A percentile compares a stretch with the other conserved stretches of the same genome.
These are phyloP conservation scores for Eucalyptus cloeziana DNA, from an alignment of 345 rosid species.

Conservation along the genomic window DNA sequence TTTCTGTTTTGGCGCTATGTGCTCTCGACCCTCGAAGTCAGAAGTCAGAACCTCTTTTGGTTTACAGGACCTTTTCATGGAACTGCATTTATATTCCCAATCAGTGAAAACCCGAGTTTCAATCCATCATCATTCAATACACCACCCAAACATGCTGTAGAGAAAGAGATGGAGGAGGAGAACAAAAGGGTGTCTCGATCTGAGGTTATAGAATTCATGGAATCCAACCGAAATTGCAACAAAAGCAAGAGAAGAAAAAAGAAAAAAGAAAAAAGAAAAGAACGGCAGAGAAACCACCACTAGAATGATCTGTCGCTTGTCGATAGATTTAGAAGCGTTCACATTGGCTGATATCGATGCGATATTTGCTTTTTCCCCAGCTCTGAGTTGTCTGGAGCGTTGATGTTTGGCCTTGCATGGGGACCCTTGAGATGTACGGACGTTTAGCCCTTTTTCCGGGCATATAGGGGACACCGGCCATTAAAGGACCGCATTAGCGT, in stretches of 20 bases:
- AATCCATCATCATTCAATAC: neutral
- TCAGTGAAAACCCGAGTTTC: neutral
- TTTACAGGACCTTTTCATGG: neutral
- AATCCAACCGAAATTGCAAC: neutral
- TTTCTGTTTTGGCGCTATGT: neutral
- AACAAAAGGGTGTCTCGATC: neutral
- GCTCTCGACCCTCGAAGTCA: neutral
- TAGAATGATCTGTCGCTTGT: neutral
- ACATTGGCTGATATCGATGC: neutral
- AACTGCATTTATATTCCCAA: neutral
- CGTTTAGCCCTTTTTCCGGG: neutral
- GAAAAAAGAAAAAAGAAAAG: neutral
- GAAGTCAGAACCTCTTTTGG: neutral
- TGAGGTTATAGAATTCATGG: neutral
- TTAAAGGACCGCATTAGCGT: neutral
- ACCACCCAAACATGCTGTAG: neutral
- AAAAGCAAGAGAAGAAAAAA: neutral
- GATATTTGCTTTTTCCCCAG: neutral
- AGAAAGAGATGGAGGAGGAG: neutral
- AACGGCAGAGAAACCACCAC: neutral
- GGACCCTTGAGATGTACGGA: neutral
- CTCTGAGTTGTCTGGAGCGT: neutral
- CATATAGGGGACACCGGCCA: neutral
- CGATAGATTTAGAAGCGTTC: neutral
- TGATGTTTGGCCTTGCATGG: neutral